phyloP scores from a whole-genome alignment of 768 basidiomycete genomes.

The Tylopilus felleus region DNA sequence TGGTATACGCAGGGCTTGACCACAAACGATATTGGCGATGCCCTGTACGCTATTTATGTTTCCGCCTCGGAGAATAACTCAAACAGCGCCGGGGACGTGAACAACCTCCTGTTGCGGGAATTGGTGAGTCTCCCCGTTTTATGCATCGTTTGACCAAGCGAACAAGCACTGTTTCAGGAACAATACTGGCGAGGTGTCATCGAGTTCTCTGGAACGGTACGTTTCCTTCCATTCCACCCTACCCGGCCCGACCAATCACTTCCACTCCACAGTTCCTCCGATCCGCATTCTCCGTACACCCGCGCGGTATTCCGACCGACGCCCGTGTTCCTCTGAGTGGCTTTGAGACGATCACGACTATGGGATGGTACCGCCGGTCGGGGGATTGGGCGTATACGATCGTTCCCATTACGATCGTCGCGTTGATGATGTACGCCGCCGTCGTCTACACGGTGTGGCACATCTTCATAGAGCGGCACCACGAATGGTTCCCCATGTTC shows the following conservation, averaged over 20 bases:
- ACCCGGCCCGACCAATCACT: neutral
- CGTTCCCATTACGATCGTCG: constrained; percentile 3
- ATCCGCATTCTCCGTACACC: constrained; percentile 8
- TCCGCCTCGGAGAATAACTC: neutral
- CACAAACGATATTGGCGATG: constrained; percentile 17
- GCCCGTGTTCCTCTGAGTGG: neutral
- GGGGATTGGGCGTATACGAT: constrained; percentile 1
- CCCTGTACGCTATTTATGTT: constrained; percentile 11
- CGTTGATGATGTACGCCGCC: constrained; percentile 1
- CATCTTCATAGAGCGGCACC: neutral
- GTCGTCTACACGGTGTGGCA: constrained; percentile 8
- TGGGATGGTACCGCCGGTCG: constrained; percentile 1
- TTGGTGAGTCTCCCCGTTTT: neutral
- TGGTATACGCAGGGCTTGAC: constrained; percentile 11
- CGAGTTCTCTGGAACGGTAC: constrained; percentile 17
- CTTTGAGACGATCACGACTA: neutral
- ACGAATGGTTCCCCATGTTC: neutral
- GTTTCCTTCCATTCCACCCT: neutral
- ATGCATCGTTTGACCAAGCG: too few species aligned
- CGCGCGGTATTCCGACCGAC: neutral
- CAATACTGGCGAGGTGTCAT: constrained; percentile 15
- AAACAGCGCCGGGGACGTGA: neutral
- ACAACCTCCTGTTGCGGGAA: neutral
- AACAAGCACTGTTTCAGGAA: neutral
- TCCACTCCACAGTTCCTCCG: neutral